A percentile compares a stretch with the other conserved stretches of the same genome.
phyloP scores from a whole-genome alignment of 1,284 basidiomycete species.

The Apiotrichum siamense region DNA sequence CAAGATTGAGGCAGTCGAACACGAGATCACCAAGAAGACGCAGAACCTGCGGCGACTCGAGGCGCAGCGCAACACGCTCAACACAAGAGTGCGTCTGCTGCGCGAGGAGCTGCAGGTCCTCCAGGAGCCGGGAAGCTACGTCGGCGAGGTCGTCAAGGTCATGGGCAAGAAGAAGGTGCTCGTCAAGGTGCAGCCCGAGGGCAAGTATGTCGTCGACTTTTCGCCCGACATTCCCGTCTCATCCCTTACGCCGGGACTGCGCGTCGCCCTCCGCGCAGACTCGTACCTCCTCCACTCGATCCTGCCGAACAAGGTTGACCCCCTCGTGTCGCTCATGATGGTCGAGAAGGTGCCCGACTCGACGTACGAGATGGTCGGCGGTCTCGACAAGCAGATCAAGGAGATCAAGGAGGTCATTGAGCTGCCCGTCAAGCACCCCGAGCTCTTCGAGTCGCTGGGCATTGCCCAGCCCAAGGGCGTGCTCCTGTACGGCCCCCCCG shows the following conservation, averaged over 20 bases:
- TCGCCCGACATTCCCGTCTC: constrained; percentile 80
- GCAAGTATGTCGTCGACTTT: constrained; percentile 97
- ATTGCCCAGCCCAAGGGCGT: constrained; percentile 98
- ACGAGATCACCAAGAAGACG: constrained; percentile 91
- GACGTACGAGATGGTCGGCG: constrained; percentile 99
- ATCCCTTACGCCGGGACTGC: constrained; percentile 75
- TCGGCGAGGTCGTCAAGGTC: constrained; percentile 95
- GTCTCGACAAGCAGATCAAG: constrained; percentile 96
- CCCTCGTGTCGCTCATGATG: constrained; percentile 97
- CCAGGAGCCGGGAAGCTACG: constrained; percentile 95
- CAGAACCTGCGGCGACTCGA: constrained; percentile 93
- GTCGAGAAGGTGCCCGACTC: constrained; percentile 99
- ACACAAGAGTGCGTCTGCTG: constrained; percentile 82
- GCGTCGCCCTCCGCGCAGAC: constrained; percentile 92
- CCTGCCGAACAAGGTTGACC: constrained; percentile 90
- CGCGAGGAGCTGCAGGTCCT: constrained; percentile 91
- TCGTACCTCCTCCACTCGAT: constrained; percentile 92
- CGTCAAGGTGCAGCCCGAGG: constrained; percentile 97
- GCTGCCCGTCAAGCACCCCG: constrained; percentile 94
- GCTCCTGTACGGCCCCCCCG: constrained; percentile 89
- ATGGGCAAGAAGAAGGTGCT: constrained; percentile 99
- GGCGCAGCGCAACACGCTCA: constrained; percentile 92
- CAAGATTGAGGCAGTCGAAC: constrained; percentile 88
- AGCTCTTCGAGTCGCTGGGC: constrained; percentile 91
- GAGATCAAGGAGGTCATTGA: constrained; percentile 99